Base-by-base conservation (phyloP, 163 green algal species). In the Volvox carteri region DNA sequence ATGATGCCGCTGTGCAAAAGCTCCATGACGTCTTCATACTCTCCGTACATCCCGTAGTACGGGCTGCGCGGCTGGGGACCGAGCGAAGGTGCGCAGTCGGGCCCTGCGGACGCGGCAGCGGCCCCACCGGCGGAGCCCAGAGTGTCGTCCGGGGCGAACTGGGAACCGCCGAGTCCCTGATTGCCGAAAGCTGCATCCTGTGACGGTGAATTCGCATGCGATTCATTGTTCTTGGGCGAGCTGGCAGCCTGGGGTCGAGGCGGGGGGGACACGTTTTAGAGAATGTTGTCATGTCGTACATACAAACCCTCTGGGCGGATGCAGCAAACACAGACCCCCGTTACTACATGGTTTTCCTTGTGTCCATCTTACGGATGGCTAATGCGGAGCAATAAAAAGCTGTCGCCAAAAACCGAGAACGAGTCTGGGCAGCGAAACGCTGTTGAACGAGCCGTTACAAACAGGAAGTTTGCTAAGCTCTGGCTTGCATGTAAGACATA, bases 21-120 rank as follows among this genome's bases (percentile, higher is more conserved):
- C 3, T 88, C 83, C 83, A 88, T 88, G 12, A 88, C 67, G 23
- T 74, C 37, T 4, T 88, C 83, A n/a, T 88, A 88, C 4, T 81
- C 81, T 33, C 33, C 33, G 48, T 88, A 88, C 67, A 80, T 56
- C 33, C 81, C 81, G 39, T 80, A 80, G 35, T 70, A 88, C 0
- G 67, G 81, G 35, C 81, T 58, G 33, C 41, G 62, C 9, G 21
- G 46, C 33, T 30, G 33, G 5, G 65, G 80, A 37, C 35, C 39
- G 19, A 50, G 33, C 28, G 73, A 25, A 23, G 39, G 70, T 41
- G 35, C 44, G 16, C 39, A 37, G 25, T 78, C 70, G 12, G 39
- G 25, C 16, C 25, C 14, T 5, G 73, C 18, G 44, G 4, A 33
- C 25, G 67, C 67, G 58, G 58, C 58, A 25, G 67, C 33, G 67